phyloP scores from a whole-genome alignment of 176 grass and related monocot species.

The Oropetium thomaeum region DNA sequence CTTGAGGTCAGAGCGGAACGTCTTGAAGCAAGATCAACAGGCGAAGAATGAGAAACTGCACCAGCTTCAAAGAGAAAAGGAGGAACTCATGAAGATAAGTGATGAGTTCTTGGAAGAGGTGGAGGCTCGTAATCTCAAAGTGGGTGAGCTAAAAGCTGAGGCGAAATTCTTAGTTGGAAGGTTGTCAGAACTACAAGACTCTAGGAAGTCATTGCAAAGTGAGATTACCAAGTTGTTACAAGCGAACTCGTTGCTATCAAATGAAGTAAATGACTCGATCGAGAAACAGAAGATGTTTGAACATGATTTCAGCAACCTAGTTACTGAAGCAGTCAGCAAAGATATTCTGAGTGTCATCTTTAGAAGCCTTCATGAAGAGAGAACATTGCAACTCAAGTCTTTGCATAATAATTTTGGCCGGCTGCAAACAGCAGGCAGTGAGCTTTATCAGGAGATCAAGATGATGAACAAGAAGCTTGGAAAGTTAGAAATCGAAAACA shows the following conservation, averaged over 20 bases:
- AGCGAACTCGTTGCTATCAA: conserved; percentile 60
- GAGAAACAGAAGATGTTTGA: conserved; percentile 48
- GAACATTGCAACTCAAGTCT: conserved; percentile 38
- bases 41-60: conserved; percentile 48
- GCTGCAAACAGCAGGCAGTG: conserved; percentile 46
- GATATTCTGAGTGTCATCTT: conserved; percentile 64
- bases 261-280: conserved; percentile 46
- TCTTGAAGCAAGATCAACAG: conserved; percentile 49
- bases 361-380: conserved; percentile 59
- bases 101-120: conserved; percentile 58
- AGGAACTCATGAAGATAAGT: conserved; percentile 48
- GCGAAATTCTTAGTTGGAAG: conserved; percentile 63
- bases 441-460: conserved; percentile 50
- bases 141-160: conserved; percentile 69
- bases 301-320: conserved; percentile 49
- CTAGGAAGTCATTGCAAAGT: conserved; percentile 56
- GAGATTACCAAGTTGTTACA: conserved; percentile 64
- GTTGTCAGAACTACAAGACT: conserved; percentile 71
- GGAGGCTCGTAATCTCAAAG: conserved; percentile 50
- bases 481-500: conserved; percentile 38
- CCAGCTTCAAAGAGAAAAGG: conserved; percentile 46
- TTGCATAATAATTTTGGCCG: conserved; percentile 44
- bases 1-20: conserved; percentile 61
- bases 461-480: conserved; percentile 49
- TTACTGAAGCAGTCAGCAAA: conserved; percentile 53